Conservation (phyloP, 1,284 basidiomycete genomes). For the Bondarzewia mesenterica region DNA sequence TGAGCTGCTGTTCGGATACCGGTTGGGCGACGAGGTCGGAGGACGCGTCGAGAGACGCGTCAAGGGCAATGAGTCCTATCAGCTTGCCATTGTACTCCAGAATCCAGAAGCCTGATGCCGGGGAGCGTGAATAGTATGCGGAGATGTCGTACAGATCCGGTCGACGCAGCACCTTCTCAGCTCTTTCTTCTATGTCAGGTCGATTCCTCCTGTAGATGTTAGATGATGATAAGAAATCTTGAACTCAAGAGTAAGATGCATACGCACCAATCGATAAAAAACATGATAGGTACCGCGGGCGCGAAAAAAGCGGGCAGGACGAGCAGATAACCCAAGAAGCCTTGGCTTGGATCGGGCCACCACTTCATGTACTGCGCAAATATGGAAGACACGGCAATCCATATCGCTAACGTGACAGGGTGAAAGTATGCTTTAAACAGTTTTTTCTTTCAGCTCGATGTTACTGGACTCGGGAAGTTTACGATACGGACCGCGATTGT, state of each 20-base stretch:
- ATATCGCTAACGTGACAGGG: slow-evolving; percentile 49
- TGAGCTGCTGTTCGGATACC: slow-evolving; percentile 14
- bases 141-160: slow-evolving; percentile 49
- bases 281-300: slow-evolving; percentile 57
- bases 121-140: slow-evolving; percentile 51
- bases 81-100: slow-evolving; percentile 53
- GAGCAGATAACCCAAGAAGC: slow-evolving; percentile 42
- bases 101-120: slow-evolving; percentile 60
- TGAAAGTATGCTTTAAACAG: slow-evolving; percentile 45
- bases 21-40: slow-evolving; percentile 19
- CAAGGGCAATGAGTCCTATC: slow-evolving; percentile 64
- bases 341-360: slow-evolving; percentile 44
- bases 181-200: slow-evolving; percentile 51
- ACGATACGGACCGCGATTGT: slow-evolving; percentile 44
- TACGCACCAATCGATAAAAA: slow-evolving; percentile 62
- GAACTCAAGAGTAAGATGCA: not conserved
- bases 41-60: slow-evolving; percentile 39
- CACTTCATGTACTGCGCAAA: slow-evolving; percentile 56
- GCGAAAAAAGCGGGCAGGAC: slow-evolving; percentile 62
- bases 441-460: not conserved
- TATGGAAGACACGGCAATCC: slow-evolving; percentile 49
- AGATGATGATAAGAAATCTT: not conserved
- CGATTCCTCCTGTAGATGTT: slow-evolving; percentile 51
- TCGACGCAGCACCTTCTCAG: slow-evolving; percentile 44
- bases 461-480: not conserved